Base-by-base conservation (phyloP, 2,329 filamentous ascomycete species). In the Colletotrichum destructivum region DNA sequence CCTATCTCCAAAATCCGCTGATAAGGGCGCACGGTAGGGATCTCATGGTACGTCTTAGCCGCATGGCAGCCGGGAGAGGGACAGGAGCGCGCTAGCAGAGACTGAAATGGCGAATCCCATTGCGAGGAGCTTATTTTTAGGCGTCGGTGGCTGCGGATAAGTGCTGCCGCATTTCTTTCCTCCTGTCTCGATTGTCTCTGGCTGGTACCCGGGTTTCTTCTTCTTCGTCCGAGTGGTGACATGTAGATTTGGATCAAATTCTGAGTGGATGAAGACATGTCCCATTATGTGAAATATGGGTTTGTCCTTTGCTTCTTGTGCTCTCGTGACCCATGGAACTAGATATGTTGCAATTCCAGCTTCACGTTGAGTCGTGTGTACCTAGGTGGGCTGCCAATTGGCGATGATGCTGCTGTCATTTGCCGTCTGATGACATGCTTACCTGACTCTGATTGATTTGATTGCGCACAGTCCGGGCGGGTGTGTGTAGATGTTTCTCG, bases 111-210 rank as follows among this genome's bases (percentile, higher is more conserved):
- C 70, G 16, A 51, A 46, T 35, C 49, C 54, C 31, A 44, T 62
- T 9, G 42, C 54, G 26, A 71, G 49, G 56, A 52, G 55, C 66
- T 72, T 72, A 62, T 66, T 71, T 62, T 60, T 62, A 71, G 70
- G 31, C 61, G 57, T 13, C 49, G 44, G 55, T 72, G 61, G 56
- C 60, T 70, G 61, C 70, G 70, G 70, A 47, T 62, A 56, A 62
- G 42, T 35, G 52, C 31, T 63, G 65, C 69, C 65, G 65, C 55
- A 4, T 59, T 69, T 40, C 65, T 71, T 69, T 62, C 40, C 47
- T 23, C 35, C 44, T 5, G 57, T 23, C 23, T 55, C 55, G 23
- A 44, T 52, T n/a, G 26, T 57, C 46, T 51, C 65, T n/a, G n/a
- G 13, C 47, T 18, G 42, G 46, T n/a, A 4, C 4, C 16, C n/a